These are phyloP conservation scores for Sugiyamaella castrensis DNA, from an alignment of 1,139 yeast genomes.

Conservation along the genomic window DNA sequence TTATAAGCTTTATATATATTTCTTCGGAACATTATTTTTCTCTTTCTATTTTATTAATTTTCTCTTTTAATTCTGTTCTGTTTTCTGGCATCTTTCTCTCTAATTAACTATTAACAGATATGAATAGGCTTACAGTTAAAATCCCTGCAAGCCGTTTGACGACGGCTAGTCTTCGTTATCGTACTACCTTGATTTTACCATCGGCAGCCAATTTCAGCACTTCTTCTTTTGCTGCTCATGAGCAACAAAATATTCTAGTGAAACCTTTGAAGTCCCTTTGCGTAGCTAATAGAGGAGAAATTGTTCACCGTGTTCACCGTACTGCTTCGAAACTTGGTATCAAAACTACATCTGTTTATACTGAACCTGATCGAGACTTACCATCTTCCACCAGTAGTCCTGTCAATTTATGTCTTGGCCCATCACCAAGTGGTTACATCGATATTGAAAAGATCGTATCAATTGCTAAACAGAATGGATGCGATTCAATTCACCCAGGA, in stretches of 20 bases:
- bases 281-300: conserved; percentile 50
- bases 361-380: conserved; percentile 45
- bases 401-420: conserved; percentile 40
- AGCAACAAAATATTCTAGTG: neutral
- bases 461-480: conserved; percentile 41
- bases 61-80: no score
- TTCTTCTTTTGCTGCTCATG: no score
- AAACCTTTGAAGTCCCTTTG: conserved; percentile 38
- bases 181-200: no score
- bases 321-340: conserved; percentile 43
- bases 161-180: no score
- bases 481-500: conserved; percentile 48
- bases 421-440: conserved; percentile 45
- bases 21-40: no score
- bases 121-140: no score
- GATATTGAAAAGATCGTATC: conserved; percentile 43
- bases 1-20: no score
- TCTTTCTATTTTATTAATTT: no score
- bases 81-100: no score
- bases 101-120: no score
- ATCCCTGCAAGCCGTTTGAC: no score
- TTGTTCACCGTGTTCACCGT: conserved; percentile 44
- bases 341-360: conserved; percentile 42
- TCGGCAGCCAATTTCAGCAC: no score
- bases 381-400: conserved; percentile 42